Conservation (phyloP, 106 monocot genomes). For the Vanilla planifolia region DNA sequence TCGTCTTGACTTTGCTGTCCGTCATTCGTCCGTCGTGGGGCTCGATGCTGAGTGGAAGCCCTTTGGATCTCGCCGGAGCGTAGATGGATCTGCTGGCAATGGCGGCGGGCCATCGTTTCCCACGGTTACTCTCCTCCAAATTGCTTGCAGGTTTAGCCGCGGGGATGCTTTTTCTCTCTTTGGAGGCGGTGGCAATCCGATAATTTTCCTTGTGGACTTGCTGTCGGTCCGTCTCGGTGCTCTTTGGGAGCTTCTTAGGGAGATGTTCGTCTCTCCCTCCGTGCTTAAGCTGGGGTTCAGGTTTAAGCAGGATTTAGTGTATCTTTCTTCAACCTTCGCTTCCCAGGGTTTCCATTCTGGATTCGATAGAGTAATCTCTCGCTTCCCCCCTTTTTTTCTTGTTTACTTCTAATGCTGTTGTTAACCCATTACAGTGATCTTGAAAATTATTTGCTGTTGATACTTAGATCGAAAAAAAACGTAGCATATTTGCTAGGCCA, state of each 20-base stretch:
- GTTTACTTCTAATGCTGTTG: background rate
- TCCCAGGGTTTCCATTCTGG: slow-evolving; percentile 46
- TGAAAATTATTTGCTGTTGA: background rate
- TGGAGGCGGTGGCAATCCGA: background rate
- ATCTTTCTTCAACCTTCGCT: slow-evolving; percentile 73
- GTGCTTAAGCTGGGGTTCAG: slow-evolving; percentile 83
- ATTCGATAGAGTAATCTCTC: slow-evolving; percentile 51
- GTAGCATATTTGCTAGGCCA: too few species aligned
- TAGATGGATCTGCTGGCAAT: background rate
- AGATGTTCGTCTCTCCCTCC: slow-evolving; percentile 48
- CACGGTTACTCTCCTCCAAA: slow-evolving; percentile 75
- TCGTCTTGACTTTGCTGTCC: slow-evolving; percentile 42
- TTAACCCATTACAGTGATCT: background rate
- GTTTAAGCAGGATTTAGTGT: slow-evolving; percentile 89
- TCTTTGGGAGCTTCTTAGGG: slow-evolving; percentile 49
- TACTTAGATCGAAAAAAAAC: background rate
- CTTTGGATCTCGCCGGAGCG: slow-evolving; percentile 7
- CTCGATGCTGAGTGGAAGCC: slow-evolving; percentile 97
- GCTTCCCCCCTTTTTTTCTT: background rate
- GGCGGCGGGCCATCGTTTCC: slow-evolving; percentile 33
- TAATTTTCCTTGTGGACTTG: slow-evolving; percentile 84
- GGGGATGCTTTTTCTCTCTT: background rate
- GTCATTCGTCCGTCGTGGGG: slow-evolving; percentile 44
- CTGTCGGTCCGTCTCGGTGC: slow-evolving; percentile 35
- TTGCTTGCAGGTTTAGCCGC: slow-evolving; percentile 51